Evolutionary conservation across 176 grass and related monocot genomes (phyloP), one percentile per base, ranked within the genome.

Genomic region (Echinochloa phyllopogon): DNA sequence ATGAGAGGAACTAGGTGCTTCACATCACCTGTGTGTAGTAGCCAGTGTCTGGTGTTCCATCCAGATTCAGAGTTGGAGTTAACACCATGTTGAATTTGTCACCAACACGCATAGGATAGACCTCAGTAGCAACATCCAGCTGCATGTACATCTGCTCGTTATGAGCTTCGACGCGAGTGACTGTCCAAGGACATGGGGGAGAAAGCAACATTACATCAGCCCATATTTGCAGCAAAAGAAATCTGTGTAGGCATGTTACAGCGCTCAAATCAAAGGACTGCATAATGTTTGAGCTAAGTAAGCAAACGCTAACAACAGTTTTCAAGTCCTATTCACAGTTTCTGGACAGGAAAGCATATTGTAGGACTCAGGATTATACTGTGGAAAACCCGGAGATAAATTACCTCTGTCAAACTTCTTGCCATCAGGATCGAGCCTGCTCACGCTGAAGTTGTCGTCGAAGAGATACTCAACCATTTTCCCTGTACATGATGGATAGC

Each of bases 11-110:
- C 18, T 43, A 68, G 75, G 15, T 6, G 9, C 17, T 16, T 11
- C 23, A 21, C 8, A 58, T 77, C 59, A 93, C 91, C 91, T 91
- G 91, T 39, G 60, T 88, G 64, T 84, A 96, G 78, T 63, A 96
- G 53, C 89, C 91, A 69, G 60, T 87, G 55, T 93, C 91, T 5
- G 86, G 78, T 82, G 81, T 86, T 77, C 87, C 87, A 83, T 91
- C 91, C 74, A 93, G 65, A 72, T 81, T 93, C 39, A 91, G 70
- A 41, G 91, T 93, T n/a, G 69, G 81, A 87, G 94, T 51, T 81
- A 96, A 80, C 85, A 93, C 81, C 94, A 93, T 93, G 60, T 74
- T 89, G 69, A 96, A 93, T 69, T 60, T 90, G 23, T 90, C 88
- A 68, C 80, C 85, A 3, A 51, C 3, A 70, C 40, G 45, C 76